These are phyloP conservation scores for Pseudocercospora cruenta DNA, from an alignment of 2,329 filamentous ascomycete species.

Conservation along the genomic window DNA sequence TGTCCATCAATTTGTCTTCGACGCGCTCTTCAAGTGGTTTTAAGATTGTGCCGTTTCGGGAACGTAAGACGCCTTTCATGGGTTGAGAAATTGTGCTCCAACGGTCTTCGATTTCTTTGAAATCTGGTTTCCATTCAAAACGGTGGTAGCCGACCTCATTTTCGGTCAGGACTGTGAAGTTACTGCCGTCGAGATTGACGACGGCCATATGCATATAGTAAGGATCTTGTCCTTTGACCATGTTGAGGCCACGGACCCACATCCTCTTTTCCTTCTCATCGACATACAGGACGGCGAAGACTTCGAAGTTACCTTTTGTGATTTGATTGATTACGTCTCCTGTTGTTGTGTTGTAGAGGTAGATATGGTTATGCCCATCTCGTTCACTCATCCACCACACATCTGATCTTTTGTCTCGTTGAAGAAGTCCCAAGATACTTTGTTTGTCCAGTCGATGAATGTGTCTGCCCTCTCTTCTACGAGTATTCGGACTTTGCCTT, in stretches of 20 bases:
- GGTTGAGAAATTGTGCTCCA: constrained; percentile 9
- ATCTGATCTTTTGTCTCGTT: constrained; percentile 11
- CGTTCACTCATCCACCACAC: constrained; percentile 14
- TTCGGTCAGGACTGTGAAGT: constrained; percentile 9
- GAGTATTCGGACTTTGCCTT: not conserved
- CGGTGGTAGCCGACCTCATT: constrained; percentile 8
- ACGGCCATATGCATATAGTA: constrained; percentile 12
- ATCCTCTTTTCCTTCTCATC: constrained; percentile 6
- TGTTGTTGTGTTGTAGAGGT: constrained; percentile 11
- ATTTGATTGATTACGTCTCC: constrained; percentile 6
- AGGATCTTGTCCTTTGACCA: constrained; percentile 9
- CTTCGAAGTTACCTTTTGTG: constrained; percentile 6
- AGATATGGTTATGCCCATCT: constrained; percentile 10
- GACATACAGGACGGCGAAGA: not conserved
- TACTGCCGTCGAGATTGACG: constrained; percentile 12
- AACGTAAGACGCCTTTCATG: constrained; percentile 9
- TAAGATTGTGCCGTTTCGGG: not conserved
- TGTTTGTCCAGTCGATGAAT: constrained; percentile 6
- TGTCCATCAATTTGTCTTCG: not conserved
- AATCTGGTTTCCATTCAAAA: not conserved
- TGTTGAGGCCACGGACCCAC: not conserved
- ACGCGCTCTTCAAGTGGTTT: not conserved
- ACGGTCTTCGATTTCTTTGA: not conserved
- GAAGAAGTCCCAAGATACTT: constrained; percentile 11
- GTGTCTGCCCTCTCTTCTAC: constrained; percentile 11